phyloP scores from a whole-genome alignment of 1,284 basidiomycete species.

The Ustilago sp. region DNA sequence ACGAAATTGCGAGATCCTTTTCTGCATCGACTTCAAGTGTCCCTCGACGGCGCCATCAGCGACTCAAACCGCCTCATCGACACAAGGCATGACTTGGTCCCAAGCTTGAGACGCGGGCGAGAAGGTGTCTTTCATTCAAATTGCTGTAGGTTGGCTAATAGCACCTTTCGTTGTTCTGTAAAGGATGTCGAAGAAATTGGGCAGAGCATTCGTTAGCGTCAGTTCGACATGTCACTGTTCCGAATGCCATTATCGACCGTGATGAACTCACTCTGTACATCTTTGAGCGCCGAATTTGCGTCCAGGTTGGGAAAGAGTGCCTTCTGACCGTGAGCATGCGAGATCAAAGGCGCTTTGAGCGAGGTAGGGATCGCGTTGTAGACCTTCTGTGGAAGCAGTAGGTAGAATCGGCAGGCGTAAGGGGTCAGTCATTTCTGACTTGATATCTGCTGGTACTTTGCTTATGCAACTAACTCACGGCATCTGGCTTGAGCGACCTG shows the following conservation, averaged over 20 bases:
- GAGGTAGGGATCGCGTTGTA: slow-evolving; percentile 34
- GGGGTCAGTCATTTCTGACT: no score
- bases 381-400: slow-evolving; percentile 22
- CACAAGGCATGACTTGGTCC: not conserved
- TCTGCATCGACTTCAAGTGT: not conserved
- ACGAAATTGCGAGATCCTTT: not conserved
- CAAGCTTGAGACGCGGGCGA: not conserved
- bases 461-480: slow-evolving; percentile 20
- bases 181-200: no score
- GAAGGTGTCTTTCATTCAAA: slow-evolving; percentile 2
- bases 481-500: slow-evolving; percentile 24
- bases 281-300: slow-evolving; percentile 25
- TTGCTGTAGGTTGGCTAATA: slow-evolving; percentile 30
- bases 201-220: not conserved
- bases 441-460: not conserved
- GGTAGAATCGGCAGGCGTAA: no score
- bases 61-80: not conserved
- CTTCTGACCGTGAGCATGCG: slow-evolving; percentile 34
- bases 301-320: slow-evolving; percentile 40
- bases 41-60: not conserved
- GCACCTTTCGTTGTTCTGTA: slow-evolving; percentile 28
- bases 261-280: slow-evolving; percentile 33
- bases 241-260: not conserved
- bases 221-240: not conserved
- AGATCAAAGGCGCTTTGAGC: slow-evolving; percentile 27